Conservation (phyloP, 2,329 filamentous ascomycete genomes). For the Diaporthe ilicicola region DNA sequence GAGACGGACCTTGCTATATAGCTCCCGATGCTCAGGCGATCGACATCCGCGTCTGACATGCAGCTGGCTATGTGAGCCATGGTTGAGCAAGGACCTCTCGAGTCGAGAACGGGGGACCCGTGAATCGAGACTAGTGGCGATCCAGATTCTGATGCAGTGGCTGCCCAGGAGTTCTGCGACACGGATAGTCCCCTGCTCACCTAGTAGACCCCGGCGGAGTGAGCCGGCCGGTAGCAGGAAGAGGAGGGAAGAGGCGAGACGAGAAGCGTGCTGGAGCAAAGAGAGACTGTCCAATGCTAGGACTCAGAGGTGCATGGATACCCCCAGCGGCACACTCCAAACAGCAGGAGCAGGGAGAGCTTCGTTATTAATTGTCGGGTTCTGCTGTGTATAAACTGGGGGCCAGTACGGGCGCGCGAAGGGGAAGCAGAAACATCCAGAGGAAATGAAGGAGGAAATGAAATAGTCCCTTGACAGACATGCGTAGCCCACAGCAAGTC, state of each 20-base stretch:
- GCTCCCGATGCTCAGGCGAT: slow-evolving; percentile 48
- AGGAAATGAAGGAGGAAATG: slow-evolving; percentile 20
- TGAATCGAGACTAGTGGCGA: slow-evolving; percentile 27
- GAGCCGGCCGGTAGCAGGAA: slow-evolving; percentile 26
- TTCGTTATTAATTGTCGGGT: background rate
- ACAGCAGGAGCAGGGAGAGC: slow-evolving; percentile 19
- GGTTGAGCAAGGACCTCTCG: slow-evolving; percentile 38
- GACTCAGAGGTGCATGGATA: slow-evolving; percentile 28
- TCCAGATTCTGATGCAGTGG: slow-evolving; percentile 31
- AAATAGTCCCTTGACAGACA: slow-evolving; percentile 19
- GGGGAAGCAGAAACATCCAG: slow-evolving; percentile 19
- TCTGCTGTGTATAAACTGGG: slow-evolving; percentile 22
- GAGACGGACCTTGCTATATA: slow-evolving; percentile 62
- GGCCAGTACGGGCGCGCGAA: slow-evolving; percentile 12
- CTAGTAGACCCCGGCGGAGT: slow-evolving; percentile 21
- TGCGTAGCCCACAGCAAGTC: slow-evolving; percentile 8
- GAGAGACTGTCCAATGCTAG: slow-evolving; percentile 18
- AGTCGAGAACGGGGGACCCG: slow-evolving; percentile 15
- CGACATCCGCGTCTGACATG: slow-evolving; percentile 58
- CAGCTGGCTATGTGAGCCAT: slow-evolving; percentile 73
- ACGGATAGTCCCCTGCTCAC: slow-evolving; percentile 32
- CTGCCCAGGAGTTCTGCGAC: slow-evolving; percentile 24
- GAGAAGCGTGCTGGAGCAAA: background rate
- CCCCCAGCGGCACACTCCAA: slow-evolving; percentile 19
- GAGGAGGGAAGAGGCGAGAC: slow-evolving; percentile 6